Evolutionary conservation across 2,329 filamentous ascomycete species (phyloP), one percentile per base, ranked within the genome.

Genomic region (Cercospora nicotianae): DNA sequence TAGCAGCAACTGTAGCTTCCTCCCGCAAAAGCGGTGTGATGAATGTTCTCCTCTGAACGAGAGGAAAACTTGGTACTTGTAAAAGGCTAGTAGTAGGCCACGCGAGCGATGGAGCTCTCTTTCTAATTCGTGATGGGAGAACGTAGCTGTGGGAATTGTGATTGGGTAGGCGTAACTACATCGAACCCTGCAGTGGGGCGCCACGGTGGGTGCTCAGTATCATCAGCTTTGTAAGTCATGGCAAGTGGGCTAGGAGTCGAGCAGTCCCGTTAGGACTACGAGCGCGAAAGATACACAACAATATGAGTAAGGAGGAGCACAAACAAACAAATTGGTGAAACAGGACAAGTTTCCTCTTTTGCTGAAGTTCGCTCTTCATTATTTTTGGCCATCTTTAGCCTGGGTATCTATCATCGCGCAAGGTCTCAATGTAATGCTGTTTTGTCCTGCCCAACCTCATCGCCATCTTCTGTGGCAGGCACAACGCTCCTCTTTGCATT

Each of bases 381-480:
- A 12, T 36, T 31, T n/a, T 31, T 20, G 55, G 55, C 55, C 55
- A 30, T 59, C 8, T 20, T n/a, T 23, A 33, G 55, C 55, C 55
- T 59, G 55, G 55, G 55, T 59, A 59, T 59, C 55, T 59, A 59
- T 59, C 55, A 31, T 59, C 18, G 28, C 18, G 55, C 55, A 23
- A 55, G 26, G 23, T 16, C 48, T 55, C 55, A 58, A 31, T 36
- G 28, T 20, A 20, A 59, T 59, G 55, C 55, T 36, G 30, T 36
- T 59, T 23, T 31, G 28, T 9, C 26, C 28, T 28, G 55, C 31
- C 30, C 28, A n/a, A 18, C 2, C 6, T 30, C 28, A 31, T 59
- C n/a, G 28, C 55, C 28, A 4, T 36, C 30, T 31, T 20, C 28
- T 0, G 28, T 33, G 31, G 26, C 18, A 31, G n/a, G 28, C 55